Conservation (phyloP, 2,329 filamentous ascomycete species). For the Colletotrichum cereale region DNA sequence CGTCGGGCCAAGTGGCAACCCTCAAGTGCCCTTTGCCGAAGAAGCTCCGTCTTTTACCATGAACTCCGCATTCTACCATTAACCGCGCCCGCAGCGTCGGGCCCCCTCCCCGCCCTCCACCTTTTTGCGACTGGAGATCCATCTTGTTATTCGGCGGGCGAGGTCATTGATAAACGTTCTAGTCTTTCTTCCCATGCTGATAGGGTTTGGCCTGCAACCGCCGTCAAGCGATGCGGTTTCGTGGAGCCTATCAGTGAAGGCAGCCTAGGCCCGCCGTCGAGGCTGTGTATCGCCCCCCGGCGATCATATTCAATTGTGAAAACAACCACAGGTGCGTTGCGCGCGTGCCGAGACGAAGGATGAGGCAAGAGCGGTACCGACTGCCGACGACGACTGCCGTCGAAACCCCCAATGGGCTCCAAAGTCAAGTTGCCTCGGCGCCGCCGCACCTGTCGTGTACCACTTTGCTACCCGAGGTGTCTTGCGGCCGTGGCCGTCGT, state of each 20-base stretch:
- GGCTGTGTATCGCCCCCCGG: slow-evolving; percentile 6
- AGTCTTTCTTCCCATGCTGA: background rate
- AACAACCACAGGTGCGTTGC: background rate
- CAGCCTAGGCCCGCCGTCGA: background rate
- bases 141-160: background rate
- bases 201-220: background rate
- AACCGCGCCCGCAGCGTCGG: background rate
- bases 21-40: slow-evolving; percentile 9
- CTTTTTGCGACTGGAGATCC: background rate
- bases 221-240: background rate
- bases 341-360: background rate
- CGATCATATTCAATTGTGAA: background rate
- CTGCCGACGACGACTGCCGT: background rate
- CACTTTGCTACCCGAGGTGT: background rate
- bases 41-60: background rate
- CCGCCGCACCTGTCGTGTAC: background rate
- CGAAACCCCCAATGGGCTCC: background rate
- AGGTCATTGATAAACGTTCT: background rate
- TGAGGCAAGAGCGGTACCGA: background rate
- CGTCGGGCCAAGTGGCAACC: slow-evolving; percentile 29
- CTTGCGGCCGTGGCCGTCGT: background rate
- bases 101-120: too few relatives aligned
- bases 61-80: background rate
- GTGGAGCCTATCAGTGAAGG: background rate
- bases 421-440: background rate